These are phyloP conservation scores for Wallacemonas rigidus DNA, from an alignment of 208 protist genomes.

Conservation along the genomic window DNA sequence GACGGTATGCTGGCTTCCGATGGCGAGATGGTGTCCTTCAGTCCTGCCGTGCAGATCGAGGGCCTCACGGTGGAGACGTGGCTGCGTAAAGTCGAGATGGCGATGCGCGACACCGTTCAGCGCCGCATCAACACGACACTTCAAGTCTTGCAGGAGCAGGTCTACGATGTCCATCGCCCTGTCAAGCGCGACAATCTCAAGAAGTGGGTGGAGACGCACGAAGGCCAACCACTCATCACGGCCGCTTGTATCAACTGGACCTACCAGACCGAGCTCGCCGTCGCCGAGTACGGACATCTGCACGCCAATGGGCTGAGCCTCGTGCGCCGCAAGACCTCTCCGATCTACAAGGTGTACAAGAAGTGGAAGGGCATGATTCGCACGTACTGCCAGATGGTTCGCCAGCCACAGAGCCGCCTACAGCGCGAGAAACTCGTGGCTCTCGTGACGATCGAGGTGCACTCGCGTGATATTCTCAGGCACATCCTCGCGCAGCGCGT, in stretches of 20 bases:
- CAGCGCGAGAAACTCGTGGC: conserved; percentile 96
- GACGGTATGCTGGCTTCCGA: conserved; percentile 90
- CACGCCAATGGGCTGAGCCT: conserved; percentile 78
- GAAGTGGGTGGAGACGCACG: conserved; percentile 89
- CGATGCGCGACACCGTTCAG: conserved; percentile 93
- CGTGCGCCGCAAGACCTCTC: conserved; percentile 88
- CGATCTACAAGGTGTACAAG: conserved; percentile 93
- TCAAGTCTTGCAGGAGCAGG: conserved; percentile 77
- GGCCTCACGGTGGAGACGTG: conserved; percentile 94
- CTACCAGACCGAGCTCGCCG: conserved; percentile 87
- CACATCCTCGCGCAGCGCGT: conserved; percentile 89
- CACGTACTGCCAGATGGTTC: conserved; percentile 95
- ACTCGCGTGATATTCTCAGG: conserved; percentile 97
- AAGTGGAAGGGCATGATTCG: conserved; percentile 95
- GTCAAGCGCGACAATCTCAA: conserved; percentile 82
- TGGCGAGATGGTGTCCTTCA: conserved; percentile 95
- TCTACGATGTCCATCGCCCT: conserved; percentile 74
- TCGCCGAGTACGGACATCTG: conserved; percentile 88
- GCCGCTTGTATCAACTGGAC: conserved; percentile 97
- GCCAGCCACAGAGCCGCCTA: conserved; percentile 88
- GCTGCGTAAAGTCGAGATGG: conserved; percentile 90
- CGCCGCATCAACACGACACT: conserved; percentile 81
- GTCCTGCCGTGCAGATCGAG: conserved; percentile 81
- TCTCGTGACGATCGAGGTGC: conserved; percentile 99
- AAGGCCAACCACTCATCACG: conserved; percentile 96